A percentile compares a stretch with the other conserved stretches of the same genome.
These are phyloP conservation scores for Bombardia bombarda DNA, from an alignment of 495 filamentous ascomycete genomes.

Conservation along the genomic window DNA sequence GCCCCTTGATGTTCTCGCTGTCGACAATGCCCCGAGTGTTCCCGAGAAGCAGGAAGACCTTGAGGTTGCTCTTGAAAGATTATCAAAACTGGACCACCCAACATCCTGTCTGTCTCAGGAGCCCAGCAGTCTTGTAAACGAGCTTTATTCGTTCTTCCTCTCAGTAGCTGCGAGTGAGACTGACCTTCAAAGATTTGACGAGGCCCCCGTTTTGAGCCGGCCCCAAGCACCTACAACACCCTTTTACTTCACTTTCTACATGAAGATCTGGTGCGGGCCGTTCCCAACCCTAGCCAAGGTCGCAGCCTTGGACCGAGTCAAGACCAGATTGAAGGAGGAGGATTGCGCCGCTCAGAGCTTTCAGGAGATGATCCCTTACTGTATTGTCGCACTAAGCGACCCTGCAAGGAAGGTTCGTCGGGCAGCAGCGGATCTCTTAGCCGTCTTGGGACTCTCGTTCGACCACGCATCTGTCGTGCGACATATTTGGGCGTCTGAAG, in stretches of 20 bases:
- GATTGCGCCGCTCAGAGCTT: conserved; percentile 51
- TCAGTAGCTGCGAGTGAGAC: conserved; percentile 42
- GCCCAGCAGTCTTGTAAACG: conserved; percentile 37
- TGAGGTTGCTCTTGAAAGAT: conserved; percentile 13
- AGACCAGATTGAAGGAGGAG: conserved; percentile 41
- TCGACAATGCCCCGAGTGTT: conserved; percentile 33
- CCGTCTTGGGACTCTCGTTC: conserved; percentile 30
- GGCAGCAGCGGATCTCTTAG: conserved; percentile 58
- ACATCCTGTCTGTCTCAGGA: conserved; percentile 38
- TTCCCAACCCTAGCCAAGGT: conserved; percentile 59
- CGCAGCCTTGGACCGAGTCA: conserved; percentile 56
- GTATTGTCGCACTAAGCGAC: conserved; percentile 66
- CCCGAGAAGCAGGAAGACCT: conserved; percentile 9
- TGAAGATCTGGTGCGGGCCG: conserved; percentile 62
- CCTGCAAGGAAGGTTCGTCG: conserved; percentile 62
- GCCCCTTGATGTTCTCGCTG: conserved; percentile 43
- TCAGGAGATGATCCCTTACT: conserved; percentile 72
- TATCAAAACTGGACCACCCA: conserved; percentile 32
- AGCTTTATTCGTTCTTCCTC: conserved; percentile 57
- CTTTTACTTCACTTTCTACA: conserved; percentile 69
- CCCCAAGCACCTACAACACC: conserved; percentile 47
- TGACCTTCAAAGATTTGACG: conserved; percentile 49
- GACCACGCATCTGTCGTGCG: conserved; percentile 8
- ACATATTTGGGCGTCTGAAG: conserved; percentile 27
- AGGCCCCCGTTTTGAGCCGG: conserved; percentile 49